Base-by-base conservation (phyloP, 441 rosid species). In the Bruguiera hainesii region DNA sequence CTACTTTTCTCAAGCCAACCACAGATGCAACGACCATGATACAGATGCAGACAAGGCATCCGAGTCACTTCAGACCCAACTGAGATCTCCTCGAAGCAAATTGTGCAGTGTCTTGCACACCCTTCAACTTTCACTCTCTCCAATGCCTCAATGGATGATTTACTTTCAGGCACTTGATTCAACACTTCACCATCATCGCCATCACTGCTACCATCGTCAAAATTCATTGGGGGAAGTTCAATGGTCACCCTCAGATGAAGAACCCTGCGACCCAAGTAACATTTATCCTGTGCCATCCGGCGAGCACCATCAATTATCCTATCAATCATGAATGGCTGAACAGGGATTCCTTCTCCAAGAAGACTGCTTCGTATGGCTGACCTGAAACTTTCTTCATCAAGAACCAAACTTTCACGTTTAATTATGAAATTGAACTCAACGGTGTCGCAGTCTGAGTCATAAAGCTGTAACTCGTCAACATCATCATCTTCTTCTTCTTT, bases 1-100 rank as follows among this genome's bases (percentile, higher is more conserved):
- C 56, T 57, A 28, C 70, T 57, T 52, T 56, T 56, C 33, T 57
- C n/a, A 11, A 66, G 11, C 70, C 70, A 66, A 25, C 3, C 46
- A 16, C 50, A 16, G n/a, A 66, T 57, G 39, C 63, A 59, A 26
- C 8, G 2, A 5, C 64, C 2, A 28, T 67, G 70, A 58, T 42
- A 57, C 7, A 26, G 7, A 58, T 67, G 56, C 0, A 52, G 28
- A 28, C 70, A 66, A 56, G 70, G 56, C 62, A 66, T 11, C 35
- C 39, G 37, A 26, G 55, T 57, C 1, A 42, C 70, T 37, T 67
- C 56, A 7, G 15, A 56, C 8, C 70, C 70, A 6, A 57, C 18
- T 26, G 29, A 19, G 28, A 56, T 6, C 28, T 67, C 63, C 25
- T 67, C 63, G 10, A 67, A 42, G 48, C 63, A 67, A 56, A 29